These are phyloP conservation scores for Hypoxylon sp. DNA, from an alignment of 2,329 filamentous ascomycete genomes.

Conservation along the genomic window DNA sequence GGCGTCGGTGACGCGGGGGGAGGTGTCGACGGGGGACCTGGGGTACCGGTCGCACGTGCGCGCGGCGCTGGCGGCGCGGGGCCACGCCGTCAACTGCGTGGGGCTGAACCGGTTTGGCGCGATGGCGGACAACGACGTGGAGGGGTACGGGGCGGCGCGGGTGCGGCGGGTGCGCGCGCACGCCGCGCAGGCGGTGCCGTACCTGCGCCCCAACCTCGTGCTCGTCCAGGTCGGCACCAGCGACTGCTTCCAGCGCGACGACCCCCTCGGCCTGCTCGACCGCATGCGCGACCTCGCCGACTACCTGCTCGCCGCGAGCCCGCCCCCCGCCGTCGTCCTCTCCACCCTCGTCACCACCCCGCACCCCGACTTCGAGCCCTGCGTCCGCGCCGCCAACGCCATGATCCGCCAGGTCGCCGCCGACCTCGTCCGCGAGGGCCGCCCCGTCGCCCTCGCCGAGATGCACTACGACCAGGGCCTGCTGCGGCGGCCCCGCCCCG, in stretches of 20 bases:
- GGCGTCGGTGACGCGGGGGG: slow-evolving; percentile 39
- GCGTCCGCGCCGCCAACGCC: slow-evolving; percentile 38
- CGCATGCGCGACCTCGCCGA: slow-evolving; percentile 38
- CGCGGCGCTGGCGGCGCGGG: slow-evolving; percentile 36
- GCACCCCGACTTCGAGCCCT: slow-evolving; percentile 34
- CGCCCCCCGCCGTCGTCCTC: slow-evolving; percentile 40
- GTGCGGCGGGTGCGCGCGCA: slow-evolving; percentile 37
- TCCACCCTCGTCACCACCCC: slow-evolving; percentile 41
- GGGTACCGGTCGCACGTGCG: slow-evolving; percentile 43
- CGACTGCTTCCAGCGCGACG: slow-evolving; percentile 42
- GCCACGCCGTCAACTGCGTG: slow-evolving; percentile 41
- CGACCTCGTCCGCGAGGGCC: slow-evolving; percentile 37
- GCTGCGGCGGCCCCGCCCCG: slow-evolving; percentile 29
- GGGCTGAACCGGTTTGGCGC: slow-evolving; percentile 43
- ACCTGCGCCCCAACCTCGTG: slow-evolving; percentile 41
- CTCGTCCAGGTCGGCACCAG: slow-evolving; percentile 42
- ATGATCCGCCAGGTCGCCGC: slow-evolving; percentile 39
- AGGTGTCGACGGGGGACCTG: slow-evolving; percentile 36
- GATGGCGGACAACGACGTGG: slow-evolving; percentile 42
- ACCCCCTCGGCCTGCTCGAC: slow-evolving; percentile 27
- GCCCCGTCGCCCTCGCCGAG: slow-evolving; percentile 38
- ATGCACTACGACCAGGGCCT: slow-evolving; percentile 43
- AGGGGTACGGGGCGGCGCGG: slow-evolving; percentile 37
- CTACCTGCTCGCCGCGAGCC: slow-evolving; percentile 33
- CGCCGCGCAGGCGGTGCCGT: slow-evolving; percentile 38